Evolutionary conservation across 2,329 filamentous ascomycete genomes (phyloP).

Genomic region (Pseudocercospora musae): DNA sequence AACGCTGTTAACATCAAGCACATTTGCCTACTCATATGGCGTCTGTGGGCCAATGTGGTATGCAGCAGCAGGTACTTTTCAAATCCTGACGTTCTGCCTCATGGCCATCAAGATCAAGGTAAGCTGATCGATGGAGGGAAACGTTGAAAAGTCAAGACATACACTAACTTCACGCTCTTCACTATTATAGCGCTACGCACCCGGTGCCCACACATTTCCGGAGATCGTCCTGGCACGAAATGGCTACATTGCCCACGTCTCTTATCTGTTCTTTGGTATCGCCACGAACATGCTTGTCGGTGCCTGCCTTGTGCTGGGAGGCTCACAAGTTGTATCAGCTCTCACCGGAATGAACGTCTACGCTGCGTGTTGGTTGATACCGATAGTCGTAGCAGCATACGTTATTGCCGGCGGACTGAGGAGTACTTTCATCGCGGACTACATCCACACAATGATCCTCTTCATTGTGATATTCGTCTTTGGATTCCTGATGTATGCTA

Average conservation of each 20-base stretch:
- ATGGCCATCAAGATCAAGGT: constrained; percentile 45
- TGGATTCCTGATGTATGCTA: constrained; percentile 43
- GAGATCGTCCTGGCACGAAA: constrained; percentile 44
- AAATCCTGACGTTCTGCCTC: constrained; percentile 45
- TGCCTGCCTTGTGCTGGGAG: constrained; percentile 45
- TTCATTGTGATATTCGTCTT: constrained; percentile 47
- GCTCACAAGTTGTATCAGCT: constrained; percentile 44
- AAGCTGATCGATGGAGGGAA: constrained; percentile 10
- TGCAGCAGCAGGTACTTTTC: constrained; percentile 43
- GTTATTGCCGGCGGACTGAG: constrained; percentile 40
- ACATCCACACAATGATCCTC: constrained; percentile 42
- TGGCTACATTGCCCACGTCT: constrained; percentile 28
- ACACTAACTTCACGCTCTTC: neutral
- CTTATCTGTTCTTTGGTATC: constrained; percentile 39
- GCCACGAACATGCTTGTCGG: constrained; percentile 45
- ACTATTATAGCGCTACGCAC: constrained; percentile 28
- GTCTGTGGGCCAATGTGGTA: constrained; percentile 41
- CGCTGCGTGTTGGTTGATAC: constrained; percentile 45
- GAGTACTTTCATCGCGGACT: constrained; percentile 43
- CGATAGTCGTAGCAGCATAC: constrained; percentile 39
- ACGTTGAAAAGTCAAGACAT: neutral
- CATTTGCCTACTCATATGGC: constrained; percentile 39
- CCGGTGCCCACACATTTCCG: constrained; percentile 41
- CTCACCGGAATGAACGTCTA: constrained; percentile 47
- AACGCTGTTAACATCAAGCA: constrained; percentile 34